Base-by-base conservation (phyloP, 495 filamentous ascomycete species). In the Acidiella bohemica region DNA sequence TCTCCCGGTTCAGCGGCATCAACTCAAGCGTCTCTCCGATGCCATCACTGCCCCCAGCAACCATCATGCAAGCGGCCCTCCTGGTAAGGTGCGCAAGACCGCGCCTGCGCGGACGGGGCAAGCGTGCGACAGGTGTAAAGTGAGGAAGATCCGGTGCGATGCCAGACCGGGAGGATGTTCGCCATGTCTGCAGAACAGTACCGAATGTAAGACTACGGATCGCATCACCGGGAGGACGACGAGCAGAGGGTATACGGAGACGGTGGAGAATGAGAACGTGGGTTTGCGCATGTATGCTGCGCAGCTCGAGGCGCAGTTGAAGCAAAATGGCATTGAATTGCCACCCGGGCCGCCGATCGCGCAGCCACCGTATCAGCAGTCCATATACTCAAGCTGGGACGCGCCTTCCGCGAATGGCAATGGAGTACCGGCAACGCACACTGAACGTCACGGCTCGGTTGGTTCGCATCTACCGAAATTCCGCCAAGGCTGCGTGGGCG, bases 111-210 rank as follows among this genome's bases (percentile, higher is more conserved):
- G 84, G 13, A 90, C 81, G 0, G 81, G 82, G 3, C 84, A 90
- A 57, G 86, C 86, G 4, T 94, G 86, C 67, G 86, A 93, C 54
- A 70, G 86, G 35, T 94, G 86, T 67, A 85, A 85, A 69, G 67
- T 84, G 27, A 76, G 84, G 19, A 88, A 88, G 59, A 86, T 90
- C 38, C 73, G 77, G 43, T 93, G 84, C 65, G 84, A 92, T 60
- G 73, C 70, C 24, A 61, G 75, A 20, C 65, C 71, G 21, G 72
- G 74, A 33, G 82, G 84, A 31, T 93, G 84, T 53, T 74, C 72
- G 44, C 74, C 79, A 44, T 93, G 84, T 59, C 61, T 72, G 44
- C 72, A 76, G 55, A 75, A 75, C 39, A 73, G 74, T 46, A 70
- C 75, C 36, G 70, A 76, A 42, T 93, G 85, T 59, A 72, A 72